Evolutionary conservation across 2,329 filamentous ascomycete genomes (phyloP).

Genomic region (Apiospora arundinis): DNA sequence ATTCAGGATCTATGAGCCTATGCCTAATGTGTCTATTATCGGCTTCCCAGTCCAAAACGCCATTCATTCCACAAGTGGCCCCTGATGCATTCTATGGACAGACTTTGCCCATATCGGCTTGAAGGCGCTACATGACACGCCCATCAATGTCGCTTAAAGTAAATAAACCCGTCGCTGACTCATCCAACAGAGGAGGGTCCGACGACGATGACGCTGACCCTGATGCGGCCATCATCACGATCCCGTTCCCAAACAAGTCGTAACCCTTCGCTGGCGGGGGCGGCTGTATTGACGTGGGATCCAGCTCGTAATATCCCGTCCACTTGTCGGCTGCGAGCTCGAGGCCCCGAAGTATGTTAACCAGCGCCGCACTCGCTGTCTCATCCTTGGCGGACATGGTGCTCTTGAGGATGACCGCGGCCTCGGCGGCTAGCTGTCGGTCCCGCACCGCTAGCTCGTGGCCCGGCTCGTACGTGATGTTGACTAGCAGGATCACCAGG

Average conservation of each 20-base stretch:
- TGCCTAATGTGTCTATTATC: no score
- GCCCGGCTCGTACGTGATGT: conserved; percentile 33
- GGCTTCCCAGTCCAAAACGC: no score
- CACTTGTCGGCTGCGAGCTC: conserved; percentile 17
- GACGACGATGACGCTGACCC: neutral
- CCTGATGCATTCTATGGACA: no score
- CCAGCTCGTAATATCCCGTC: neutral
- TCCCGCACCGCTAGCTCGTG: conserved; percentile 30
- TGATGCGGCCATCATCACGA: neutral
- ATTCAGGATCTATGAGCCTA: no score
- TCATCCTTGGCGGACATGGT: neutral
- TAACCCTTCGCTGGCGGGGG: neutral
- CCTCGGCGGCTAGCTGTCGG: conserved; percentile 29
- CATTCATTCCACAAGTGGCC: no score
- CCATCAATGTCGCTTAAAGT: no score
- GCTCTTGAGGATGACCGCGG: conserved; percentile 23
- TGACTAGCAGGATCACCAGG: conserved; percentile 34
- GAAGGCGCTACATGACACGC: neutral
- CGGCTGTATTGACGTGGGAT: neutral
- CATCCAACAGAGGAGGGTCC: neutral
- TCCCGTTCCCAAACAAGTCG: conserved; percentile 9
- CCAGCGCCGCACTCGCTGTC: neutral
- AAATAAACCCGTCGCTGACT: neutral
- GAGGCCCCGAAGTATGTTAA: conserved; percentile 2
- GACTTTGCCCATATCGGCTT: no score